phyloP scores from a whole-genome alignment of 192 early-diverging fungal genomes.

The Gonapodya prolifera region DNA sequence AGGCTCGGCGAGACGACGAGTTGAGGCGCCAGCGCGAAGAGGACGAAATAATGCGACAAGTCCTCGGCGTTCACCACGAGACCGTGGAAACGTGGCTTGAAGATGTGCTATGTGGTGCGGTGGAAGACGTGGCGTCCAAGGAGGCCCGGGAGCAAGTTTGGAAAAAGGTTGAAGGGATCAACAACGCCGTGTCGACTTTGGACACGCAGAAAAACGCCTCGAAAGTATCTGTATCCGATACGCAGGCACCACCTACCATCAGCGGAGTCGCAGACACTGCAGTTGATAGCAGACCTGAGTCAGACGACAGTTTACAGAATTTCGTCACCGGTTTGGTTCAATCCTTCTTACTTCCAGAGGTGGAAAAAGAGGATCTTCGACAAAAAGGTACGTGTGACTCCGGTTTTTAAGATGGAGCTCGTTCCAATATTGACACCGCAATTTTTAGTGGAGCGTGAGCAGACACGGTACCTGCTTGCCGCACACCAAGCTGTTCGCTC shows the following conservation, averaged over 20 bases:
- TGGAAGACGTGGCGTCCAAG: conserved; percentile 22
- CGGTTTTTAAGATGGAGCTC: conserved; percentile 1
- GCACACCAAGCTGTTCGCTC: conserved; percentile 25
- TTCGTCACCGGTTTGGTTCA: conserved; percentile 32
- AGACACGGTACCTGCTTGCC: conserved; percentile 30
- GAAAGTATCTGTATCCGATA: too few relatives aligned
- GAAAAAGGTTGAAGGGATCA: conserved; percentile 27
- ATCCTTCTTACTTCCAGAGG: conserved; percentile 44
- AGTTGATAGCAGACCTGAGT: not conserved
- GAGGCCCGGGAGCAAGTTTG: conserved; percentile 30
- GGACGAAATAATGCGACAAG: conserved; percentile 39
- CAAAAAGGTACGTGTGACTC: conserved; percentile 20
- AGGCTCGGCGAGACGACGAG: conserved; percentile 31
- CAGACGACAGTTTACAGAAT: not conserved
- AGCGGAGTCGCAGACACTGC: not conserved
- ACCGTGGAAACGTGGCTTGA: conserved; percentile 46
- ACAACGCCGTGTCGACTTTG: conserved; percentile 16
- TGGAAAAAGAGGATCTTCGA: conserved; percentile 29
- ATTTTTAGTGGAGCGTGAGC: conserved; percentile 25
- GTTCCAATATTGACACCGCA: not conserved
- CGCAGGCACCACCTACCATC: not conserved
- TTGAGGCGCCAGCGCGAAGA: conserved; percentile 26
- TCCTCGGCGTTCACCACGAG: conserved; percentile 41
- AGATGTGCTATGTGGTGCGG: conserved; percentile 23
- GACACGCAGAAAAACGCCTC: conserved; percentile 9